Evolutionary conservation across 192 early-diverging fungal species (phyloP).

Genomic region (Dimargaris cristalligena): DNA sequence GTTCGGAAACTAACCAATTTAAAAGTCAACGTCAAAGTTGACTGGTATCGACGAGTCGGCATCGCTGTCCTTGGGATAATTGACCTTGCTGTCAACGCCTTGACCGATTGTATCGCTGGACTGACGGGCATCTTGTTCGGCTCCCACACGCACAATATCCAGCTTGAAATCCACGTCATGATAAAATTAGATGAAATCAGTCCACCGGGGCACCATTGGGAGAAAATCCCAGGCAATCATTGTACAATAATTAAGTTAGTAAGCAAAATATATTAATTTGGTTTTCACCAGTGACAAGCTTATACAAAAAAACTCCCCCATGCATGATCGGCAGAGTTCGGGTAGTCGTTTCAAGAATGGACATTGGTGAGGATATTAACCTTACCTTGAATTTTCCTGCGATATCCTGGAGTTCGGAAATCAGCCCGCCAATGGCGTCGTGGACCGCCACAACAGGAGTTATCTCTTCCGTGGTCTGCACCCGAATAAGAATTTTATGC

Average conservation of each 20-base stretch:
- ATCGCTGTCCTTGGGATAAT: neutral
- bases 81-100: neutral
- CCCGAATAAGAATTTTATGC: conserved; percentile 74
- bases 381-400: neutral
- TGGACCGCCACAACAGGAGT: conserved; percentile 39
- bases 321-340: neutral
- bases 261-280: neutral
- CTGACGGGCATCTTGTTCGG: conserved; percentile 1
- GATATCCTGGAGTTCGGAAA: neutral
- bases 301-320: neutral
- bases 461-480: conserved; percentile 79
- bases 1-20: too few relatives aligned
- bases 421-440: neutral
- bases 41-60: neutral
- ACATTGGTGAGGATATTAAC: neutral
- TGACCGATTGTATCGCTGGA: neutral
- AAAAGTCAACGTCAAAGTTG: conserved; percentile 9
- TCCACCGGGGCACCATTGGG: neutral
- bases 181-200: too few relatives aligned
- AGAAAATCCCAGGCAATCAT: neutral
- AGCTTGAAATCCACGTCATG: neutral
- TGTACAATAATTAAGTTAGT: neutral
- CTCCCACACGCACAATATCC: neutral
- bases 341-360: neutral
- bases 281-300: neutral